A percentile compares a stretch with the other conserved stretches of the same genome.
Evolutionary conservation across 139 green algal genomes (phyloP).

Genomic region (Klebsormidium nitens): DNA sequence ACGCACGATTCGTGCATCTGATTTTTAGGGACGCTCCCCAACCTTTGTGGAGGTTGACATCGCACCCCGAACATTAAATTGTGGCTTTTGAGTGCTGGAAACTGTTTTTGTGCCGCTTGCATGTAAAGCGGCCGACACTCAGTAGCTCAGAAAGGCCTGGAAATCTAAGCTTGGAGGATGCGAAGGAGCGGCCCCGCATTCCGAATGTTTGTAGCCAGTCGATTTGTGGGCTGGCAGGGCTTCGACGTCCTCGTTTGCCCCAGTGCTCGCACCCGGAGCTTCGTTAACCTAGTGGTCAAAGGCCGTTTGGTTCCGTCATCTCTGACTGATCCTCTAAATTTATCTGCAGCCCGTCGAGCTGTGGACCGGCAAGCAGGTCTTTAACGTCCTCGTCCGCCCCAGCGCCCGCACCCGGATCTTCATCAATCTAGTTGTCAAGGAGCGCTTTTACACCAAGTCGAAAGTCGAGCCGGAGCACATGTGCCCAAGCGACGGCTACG

Average conservation of each 20-base stretch:
- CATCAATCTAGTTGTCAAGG: slow-evolving; percentile 79
- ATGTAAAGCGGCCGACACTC: too few species aligned
- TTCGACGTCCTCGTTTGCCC: slow-evolving; percentile 73
- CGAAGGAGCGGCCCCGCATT: too few species aligned
- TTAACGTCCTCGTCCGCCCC: slow-evolving; percentile 68
- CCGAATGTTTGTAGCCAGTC: slow-evolving; percentile 84
- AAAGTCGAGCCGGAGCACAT: slow-evolving; percentile 71
- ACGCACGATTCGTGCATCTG: too few species aligned
- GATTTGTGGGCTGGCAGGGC: slow-evolving; percentile 96
- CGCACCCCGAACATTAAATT: too few species aligned
- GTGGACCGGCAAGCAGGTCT: slow-evolving; percentile 98
- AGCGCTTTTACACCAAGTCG: slow-evolving; percentile 83
- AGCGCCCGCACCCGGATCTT: slow-evolving; percentile 54
- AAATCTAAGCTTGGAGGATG: too few species aligned
- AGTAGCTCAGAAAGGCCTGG: too few species aligned
- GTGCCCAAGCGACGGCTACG: slow-evolving; percentile 80
- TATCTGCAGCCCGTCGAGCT: slow-evolving; percentile 85
- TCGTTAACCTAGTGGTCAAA: slow-evolving; percentile 87
- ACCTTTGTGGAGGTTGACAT: too few species aligned
- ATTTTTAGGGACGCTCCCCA: too few species aligned
- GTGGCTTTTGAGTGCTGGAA: too few species aligned
- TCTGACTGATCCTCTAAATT: slow-evolving; percentile 40
- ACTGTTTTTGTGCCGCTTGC: too few species aligned
- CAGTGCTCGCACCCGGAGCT: slow-evolving; percentile 48
- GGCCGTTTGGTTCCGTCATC: not conserved